Conservation (phyloP, 2,329 filamentous ascomycete species). For the Fusarium ambrosium region DNA sequence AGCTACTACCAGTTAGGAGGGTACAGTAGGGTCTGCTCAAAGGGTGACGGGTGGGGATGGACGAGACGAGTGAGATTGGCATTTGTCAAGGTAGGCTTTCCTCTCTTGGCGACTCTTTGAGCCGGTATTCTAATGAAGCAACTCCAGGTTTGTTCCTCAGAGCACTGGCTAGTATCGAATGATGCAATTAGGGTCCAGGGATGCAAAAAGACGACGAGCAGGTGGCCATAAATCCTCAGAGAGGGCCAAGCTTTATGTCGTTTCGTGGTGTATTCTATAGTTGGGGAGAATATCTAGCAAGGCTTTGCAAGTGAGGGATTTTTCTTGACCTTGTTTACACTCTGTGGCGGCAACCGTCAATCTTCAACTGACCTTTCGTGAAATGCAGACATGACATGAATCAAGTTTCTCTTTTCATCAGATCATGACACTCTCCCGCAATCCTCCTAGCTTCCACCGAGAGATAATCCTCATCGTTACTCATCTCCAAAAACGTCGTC, state of each 20-base stretch:
- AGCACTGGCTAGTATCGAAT: not conserved
- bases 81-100: conserved; percentile 6
- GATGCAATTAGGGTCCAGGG: not conserved
- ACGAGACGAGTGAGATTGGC: not conserved
- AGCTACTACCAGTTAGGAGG: not conserved
- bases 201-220: not conserved
- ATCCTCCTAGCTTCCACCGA: not conserved
- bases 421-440: conserved; percentile 8
- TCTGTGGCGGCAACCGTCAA: too few species aligned
- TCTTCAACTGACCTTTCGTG: too few species aligned
- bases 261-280: too few species aligned
- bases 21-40: not conserved
- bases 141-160: not conserved
- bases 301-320: too few species aligned
- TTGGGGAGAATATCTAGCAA: too few species aligned
- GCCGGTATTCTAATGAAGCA: not conserved
- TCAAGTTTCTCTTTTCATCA: conserved; percentile 9
- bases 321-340: too few species aligned
- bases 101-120: too few species aligned
- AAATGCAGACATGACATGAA: too few species aligned
- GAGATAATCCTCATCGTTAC: not conserved
- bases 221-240: not conserved
- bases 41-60: not conserved
- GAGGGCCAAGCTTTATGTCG: not conserved
- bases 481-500: not conserved